Percentiles rank a stretch among this genome's conserved stretches.
Evolutionary conservation across 208 protist genomes (phyloP).

Genomic region (Trypanosoma cruzi): DNA sequence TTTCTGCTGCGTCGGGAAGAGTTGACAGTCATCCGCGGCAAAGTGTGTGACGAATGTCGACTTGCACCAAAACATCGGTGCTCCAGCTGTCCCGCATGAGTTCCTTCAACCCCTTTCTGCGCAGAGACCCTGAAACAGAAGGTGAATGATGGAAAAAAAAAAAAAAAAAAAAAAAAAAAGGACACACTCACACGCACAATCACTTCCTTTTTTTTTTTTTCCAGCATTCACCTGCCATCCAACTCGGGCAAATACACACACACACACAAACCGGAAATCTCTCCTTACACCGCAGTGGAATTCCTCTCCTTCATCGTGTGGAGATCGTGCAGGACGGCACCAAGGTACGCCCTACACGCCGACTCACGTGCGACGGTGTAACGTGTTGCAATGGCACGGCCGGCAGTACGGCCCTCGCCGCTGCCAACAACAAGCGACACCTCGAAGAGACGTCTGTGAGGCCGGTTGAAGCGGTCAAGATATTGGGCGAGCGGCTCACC

Average conservation of each 20-base stretch:
- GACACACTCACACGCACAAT: not conserved
- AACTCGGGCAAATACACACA: not conserved
- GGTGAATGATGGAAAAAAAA: not conserved
- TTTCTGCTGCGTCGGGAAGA: conserved; percentile 77
- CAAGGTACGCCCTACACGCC: conserved; percentile 64
- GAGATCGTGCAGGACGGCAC: conserved; percentile 61
- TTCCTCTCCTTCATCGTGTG: conserved; percentile 24
- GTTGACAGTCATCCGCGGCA: conserved; percentile 34
- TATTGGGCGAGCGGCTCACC: conserved; percentile 49
- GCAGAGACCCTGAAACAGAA: not conserved
- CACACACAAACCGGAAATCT: not conserved
- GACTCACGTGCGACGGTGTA: conserved; percentile 76
- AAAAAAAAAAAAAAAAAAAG: conserved; percentile 1
- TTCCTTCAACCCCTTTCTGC: not conserved
- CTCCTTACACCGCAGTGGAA: conserved; percentile 1
- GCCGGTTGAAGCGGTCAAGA: conserved; percentile 47
- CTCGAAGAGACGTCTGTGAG: conserved; percentile 74
- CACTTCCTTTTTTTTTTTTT: not conserved
- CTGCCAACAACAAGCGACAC: conserved; percentile 59
- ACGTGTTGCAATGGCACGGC: conserved; percentile 50
- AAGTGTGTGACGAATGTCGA: conserved; percentile 68
- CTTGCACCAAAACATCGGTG: conserved; percentile 76
- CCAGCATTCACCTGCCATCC: not conserved
- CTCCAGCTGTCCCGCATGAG: not conserved
- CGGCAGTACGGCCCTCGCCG: conserved; percentile 42